Conservation (phyloP, 306 rosid species). For the Castanea mollissima region DNA sequence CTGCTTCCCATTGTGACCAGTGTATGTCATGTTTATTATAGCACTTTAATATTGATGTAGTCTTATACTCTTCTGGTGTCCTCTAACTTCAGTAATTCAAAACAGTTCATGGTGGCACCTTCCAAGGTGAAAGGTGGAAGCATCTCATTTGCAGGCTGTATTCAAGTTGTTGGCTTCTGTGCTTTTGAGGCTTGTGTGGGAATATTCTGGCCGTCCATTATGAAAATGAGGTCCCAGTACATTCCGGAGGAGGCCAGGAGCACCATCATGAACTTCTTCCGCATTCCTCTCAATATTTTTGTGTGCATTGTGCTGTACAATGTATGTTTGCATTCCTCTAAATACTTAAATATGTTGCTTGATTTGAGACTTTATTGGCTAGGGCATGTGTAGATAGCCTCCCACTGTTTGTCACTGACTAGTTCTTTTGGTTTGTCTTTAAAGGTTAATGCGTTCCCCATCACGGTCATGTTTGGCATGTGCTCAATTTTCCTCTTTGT, state of each 20-base stretch:
- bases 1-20: constrained; percentile 71
- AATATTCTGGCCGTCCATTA: constrained; percentile 97
- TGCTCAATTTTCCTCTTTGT: constrained; percentile 90
- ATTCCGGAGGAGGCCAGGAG: constrained; percentile 99
- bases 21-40: constrained; percentile 39
- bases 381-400: constrained; percentile 14
- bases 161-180: constrained; percentile 91
- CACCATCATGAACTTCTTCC: constrained; percentile 99
- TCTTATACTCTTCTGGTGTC: constrained; percentile 21
- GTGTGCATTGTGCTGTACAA: constrained; percentile 94
- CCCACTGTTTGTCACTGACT: constrained; percentile 26
- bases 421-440: constrained; percentile 26
- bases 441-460: constrained; percentile 96
- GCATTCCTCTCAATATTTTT: constrained; percentile 94
- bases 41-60: background rate
- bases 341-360: constrained; percentile 2
- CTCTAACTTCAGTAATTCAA: constrained; percentile 35
- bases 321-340: constrained; percentile 48
- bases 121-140: constrained; percentile 64
- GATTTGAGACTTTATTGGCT: constrained; percentile 11
- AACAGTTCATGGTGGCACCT: constrained; percentile 71
- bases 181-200: constrained; percentile 90
- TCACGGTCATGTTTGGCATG: constrained; percentile 95
- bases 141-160: constrained; percentile 63
- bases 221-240: constrained; percentile 99